Evolutionary conservation across 202 grass and related monocot species (phyloP), one percentile per base, ranked within the genome.

Genomic region (Hordeum pubiflorum): DNA sequence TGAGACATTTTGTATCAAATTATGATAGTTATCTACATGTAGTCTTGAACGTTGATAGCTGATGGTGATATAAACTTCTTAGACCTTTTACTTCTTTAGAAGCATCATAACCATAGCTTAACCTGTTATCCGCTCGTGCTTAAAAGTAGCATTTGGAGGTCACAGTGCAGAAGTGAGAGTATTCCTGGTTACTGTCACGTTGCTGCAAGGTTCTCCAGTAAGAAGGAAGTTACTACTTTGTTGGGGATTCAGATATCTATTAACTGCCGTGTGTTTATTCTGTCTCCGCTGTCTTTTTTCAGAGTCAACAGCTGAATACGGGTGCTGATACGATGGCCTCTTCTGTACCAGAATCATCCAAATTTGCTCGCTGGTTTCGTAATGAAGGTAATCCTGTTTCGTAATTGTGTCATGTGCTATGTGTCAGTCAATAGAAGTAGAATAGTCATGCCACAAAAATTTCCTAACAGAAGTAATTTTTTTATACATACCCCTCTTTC

Each of bases 311-410:
- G 76, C 8, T 75, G 74, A 88, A 93, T 87, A 58, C 62, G 56
- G 80, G 89, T 83, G 89, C 91, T 21, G 60, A 78, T 27, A 74
- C 68, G 72, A 78, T 57, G 58, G 63, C 48, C 74, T 77, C 84
- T 66, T 77, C 82, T 58, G 31, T 90, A 67, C 72, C 89, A 75
- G 92, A 93, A 91, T 89, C 90, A 78, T 96, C 96, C 59, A 99
- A 96, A 84, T 99, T 99, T 79, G 83, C 96, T 87, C 76, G 11
- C 74, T 99, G 96, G 92, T 99, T 96, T 78, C 40, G 39, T 59
- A 78, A 94, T 80, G 90, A 94, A 93, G 92, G 96, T 99, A 90
- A 79, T 73, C 69, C 21, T 59, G 21, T 48, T 82, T 81, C 79
- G 50, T 89, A 58, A 61, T 80, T 69, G 38, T 54, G 61, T 5